Evolutionary conservation across 2,329 filamentous ascomycete species (phyloP).

Genomic region (Chrysosporium queenslandicum): DNA sequence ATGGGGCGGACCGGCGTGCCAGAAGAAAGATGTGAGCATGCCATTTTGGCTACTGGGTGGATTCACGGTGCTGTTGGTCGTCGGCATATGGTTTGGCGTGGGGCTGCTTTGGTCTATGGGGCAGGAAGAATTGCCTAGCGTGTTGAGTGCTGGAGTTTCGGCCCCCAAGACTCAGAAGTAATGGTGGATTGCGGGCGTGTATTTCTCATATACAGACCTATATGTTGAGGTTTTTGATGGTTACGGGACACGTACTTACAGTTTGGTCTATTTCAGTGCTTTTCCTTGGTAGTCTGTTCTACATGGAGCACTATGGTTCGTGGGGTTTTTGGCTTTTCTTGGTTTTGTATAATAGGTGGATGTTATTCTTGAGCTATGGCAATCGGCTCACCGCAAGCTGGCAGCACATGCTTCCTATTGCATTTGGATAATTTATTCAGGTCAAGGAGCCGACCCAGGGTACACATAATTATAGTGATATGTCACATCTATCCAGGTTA

Average conservation of each 20-base stretch:
- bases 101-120: conserved; percentile 74
- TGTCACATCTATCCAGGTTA: too few species aligned
- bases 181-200: conserved; percentile 4
- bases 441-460: too few species aligned
- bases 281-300: not conserved
- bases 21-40: conserved; percentile 82
- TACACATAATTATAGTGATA: too few species aligned
- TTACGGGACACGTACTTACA: not conserved
- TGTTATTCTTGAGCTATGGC: too few species aligned
- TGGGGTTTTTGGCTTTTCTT: not conserved
- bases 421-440: not conserved
- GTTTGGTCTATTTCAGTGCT: not conserved
- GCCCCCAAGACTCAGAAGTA: conserved; percentile 47
- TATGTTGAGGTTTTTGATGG: not conserved
- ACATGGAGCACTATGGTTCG: not conserved
- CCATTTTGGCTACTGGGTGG: conserved; percentile 80
- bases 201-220: not conserved
- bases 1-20: conserved; percentile 79
- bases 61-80: conserved; percentile 60
- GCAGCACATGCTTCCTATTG: not conserved
- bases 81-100: conserved; percentile 59
- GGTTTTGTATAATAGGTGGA: not conserved
- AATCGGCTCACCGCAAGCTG: too few species aligned
- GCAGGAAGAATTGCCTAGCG: conserved; percentile 76
- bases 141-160: conserved; percentile 90